These are phyloP conservation scores for Marasmius sp. DNA, from an alignment of 1,284 basidiomycete species.

Conservation along the genomic window DNA sequence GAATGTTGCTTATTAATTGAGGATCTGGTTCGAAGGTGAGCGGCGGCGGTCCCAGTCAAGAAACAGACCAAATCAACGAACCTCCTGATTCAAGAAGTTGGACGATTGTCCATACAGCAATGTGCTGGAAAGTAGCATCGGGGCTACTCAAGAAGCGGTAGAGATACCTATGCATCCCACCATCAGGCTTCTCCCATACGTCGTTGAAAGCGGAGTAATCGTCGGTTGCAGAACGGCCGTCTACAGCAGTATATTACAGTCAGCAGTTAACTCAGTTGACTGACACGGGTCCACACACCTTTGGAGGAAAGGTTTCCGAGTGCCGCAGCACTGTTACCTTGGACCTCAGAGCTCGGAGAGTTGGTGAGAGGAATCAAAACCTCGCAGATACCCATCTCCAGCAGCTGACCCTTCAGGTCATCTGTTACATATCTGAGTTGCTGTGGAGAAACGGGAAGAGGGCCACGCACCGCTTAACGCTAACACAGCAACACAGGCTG, in stretches of 20 bases:
- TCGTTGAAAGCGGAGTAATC: conserved; percentile 98
- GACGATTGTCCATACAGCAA: conserved; percentile 98
- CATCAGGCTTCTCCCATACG: conserved; percentile 97
- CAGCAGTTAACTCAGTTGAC: neutral
- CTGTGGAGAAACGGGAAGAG: neutral
- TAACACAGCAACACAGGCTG: conserved; percentile 94
- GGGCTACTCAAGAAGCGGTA: conserved; percentile 92
- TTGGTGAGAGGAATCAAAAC: conserved; percentile 97
- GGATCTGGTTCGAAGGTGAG: conserved; percentile 55
- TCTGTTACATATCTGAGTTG: conserved; percentile 48
- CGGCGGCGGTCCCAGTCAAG: conserved; percentile 7
- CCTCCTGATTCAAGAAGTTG: conserved; percentile 94
- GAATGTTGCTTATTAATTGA: conserved; percentile 88
- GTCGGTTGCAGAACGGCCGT: conserved; percentile 79
- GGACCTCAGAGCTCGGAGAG: conserved; percentile 95
- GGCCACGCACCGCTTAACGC: conserved; percentile 79
- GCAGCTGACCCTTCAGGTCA: conserved; percentile 90
- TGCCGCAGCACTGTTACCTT: conserved; percentile 97
- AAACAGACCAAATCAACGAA: conserved; percentile 28
- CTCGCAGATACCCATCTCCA: conserved; percentile 99
- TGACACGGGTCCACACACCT: conserved; percentile 47
- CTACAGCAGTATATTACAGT: conserved; percentile 33
- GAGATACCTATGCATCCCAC: conserved; percentile 94
- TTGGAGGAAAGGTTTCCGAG: conserved; percentile 97
- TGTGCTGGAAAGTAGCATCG: conserved; percentile 99